phyloP scores from a whole-genome alignment of 2,329 filamentous ascomycete genomes.

The Colletotrichum trifolii region DNA sequence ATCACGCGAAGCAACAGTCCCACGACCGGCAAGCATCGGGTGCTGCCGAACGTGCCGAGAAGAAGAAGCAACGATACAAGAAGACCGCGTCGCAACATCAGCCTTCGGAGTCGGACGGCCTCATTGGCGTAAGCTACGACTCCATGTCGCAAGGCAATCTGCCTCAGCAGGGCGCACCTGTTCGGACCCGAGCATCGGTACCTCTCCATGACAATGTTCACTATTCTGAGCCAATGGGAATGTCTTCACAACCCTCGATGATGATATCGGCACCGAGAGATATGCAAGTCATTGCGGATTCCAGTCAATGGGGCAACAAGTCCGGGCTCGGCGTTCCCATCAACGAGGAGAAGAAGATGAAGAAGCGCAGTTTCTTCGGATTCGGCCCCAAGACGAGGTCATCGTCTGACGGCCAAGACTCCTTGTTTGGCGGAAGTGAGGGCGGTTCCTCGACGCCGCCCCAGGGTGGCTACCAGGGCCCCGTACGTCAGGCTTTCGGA shows the following conservation, averaged over 20 bases:
- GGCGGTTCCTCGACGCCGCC: conserved; percentile 56
- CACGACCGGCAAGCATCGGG: conserved; percentile 55
- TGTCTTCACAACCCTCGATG: conserved; percentile 55
- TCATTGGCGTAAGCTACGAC: conserved; percentile 71
- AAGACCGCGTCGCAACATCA: conserved; percentile 49
- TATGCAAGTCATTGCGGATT: conserved; percentile 83
- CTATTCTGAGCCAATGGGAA: conserved; percentile 41
- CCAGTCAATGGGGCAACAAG: conserved; percentile 87
- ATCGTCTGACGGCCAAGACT: conserved; percentile 69
- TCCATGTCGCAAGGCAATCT: conserved; percentile 63
- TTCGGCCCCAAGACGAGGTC: conserved; percentile 70
- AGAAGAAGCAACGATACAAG: conserved; percentile 47
- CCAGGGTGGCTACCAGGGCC: conserved; percentile 59
- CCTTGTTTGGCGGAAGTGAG: conserved; percentile 62
- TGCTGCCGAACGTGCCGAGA: conserved; percentile 37
- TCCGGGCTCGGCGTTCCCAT: conserved; percentile 60
- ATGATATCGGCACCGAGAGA: conserved; percentile 89
- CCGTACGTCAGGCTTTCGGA: conserved; percentile 82
- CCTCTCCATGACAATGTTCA: conserved; percentile 48
- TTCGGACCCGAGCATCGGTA: conserved; percentile 50
- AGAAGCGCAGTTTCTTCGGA: conserved; percentile 84
- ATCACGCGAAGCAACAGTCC: conserved; percentile 43
- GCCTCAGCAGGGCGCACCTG: conserved; percentile 54
- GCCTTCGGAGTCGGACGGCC: conserved; percentile 54
- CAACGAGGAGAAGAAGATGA: conserved; percentile 79